Evolutionary conservation across 441 rosid genomes (phyloP), one percentile per base, ranked within the genome.

Genomic region (Heliophila coronopifolia): DNA sequence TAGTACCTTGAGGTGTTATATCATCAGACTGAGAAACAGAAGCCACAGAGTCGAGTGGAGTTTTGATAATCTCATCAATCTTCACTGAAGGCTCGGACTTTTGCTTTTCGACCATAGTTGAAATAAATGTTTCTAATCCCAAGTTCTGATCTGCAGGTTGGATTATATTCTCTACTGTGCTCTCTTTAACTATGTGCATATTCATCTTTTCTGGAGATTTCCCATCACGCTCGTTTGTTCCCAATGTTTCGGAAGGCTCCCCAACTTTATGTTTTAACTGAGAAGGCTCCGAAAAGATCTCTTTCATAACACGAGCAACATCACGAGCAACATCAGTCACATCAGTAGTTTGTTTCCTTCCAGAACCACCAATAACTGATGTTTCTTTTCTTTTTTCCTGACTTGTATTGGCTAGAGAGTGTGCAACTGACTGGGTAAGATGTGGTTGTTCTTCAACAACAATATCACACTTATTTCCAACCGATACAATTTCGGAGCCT

Each of bases 261-360:
- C 66, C 72, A 36, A 41, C 40, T 70, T 67, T 84, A 59, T 54
- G 55, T 68, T 79, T 84, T 18, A 74, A 55, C 11, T 76, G 61
- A 65, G 80, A 74, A 68, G 80, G 69, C 70, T 77, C 93, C 10
- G 93, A 81, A 59, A 81, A 84, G 6, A 81, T 78, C 65, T 81
- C 86, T 76, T 84, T 84, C 84, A 84, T 84, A 60, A 79, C 86
- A 63, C 89, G 84, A 26, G 93, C 86, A 73, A 84, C 84, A 65
- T 81, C 86, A 63, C 89, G 84, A 26, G 93, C 86, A 73, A 84
- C 84, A 65, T 81, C 93, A 55, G 69, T 81, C 42, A 81, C 65
- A 56, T 74, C 88, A 75, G 84, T 75, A 33, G 80, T 69, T 61
- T 76, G 82, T 55, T 75, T 52, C 76, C 72, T 80, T 24, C 56